Evolutionary conservation across 2,329 filamentous ascomycete genomes (phyloP), one percentile per base, ranked within the genome.

Genomic region (Scedosporium aurantiacum): DNA sequence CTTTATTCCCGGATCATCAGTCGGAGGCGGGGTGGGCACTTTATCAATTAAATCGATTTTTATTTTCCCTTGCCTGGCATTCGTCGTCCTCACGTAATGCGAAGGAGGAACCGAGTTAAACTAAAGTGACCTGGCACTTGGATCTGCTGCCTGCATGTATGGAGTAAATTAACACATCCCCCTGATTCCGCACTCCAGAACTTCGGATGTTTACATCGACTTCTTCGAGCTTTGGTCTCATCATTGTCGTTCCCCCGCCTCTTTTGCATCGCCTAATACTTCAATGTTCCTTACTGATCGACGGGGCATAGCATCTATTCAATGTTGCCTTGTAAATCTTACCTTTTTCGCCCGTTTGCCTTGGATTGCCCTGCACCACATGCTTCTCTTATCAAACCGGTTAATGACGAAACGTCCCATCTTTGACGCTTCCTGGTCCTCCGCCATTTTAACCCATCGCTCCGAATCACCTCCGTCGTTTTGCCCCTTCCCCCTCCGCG

Each of bases 51-150:
- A 45, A 21, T n/a, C 18, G 16, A 21, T n/a, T 21, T 41, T n/a
- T 45, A 45, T 45, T 45, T 21, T 14, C 47, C 21, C 47, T 27
- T n/a, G n/a, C n/a, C 47, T 25, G 21, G 21, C 47, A 21, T 25
- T 25, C 21, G n/a, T 52, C 12, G n/a, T 52, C 21, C 21, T 25
- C 10, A n/a, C 10, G n/a, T 52, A 18, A 52, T 52, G 6, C 23
- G 47, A 52, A 10, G n/a, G 47, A 21, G 43, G 43, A 21, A 45
- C 43, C 43, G 7, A 45, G 43, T 45, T 45, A n/a, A 45, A 45
- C 6, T 14, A 45, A 52, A 57, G 54, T 37, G 54, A 57, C 54
- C 54, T 57, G 54, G 54, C 54, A 57, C 54, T 57, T 57, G 54
- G 54, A 57, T 57, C 54, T 57, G 16, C 25, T 57, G 25, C 27